These are phyloP conservation scores for Amylocystis lapponica DNA, from an alignment of 768 basidiomycete genomes.

Conservation along the genomic window DNA sequence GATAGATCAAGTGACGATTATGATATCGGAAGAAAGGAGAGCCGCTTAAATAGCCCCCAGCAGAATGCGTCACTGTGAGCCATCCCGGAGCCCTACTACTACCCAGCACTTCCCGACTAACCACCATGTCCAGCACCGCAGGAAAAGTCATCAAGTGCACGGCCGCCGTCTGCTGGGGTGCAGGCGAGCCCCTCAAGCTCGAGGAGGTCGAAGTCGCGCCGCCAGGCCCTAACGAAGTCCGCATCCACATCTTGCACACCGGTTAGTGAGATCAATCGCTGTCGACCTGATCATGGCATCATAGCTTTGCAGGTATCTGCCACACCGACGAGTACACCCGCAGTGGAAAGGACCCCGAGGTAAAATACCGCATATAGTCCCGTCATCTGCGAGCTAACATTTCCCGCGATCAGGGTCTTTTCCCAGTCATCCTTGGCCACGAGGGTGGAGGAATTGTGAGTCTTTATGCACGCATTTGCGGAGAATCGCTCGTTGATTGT, in stretches of 20 bases:
- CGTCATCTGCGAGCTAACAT: constrained; percentile 6
- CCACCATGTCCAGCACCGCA: constrained; percentile 62
- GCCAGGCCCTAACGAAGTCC: constrained; percentile 84
- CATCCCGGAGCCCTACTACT: neutral
- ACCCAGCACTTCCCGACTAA: constrained; percentile 17
- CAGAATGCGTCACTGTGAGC: constrained; percentile 8
- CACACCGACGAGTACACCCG: constrained; percentile 98
- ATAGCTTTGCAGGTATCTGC: constrained; percentile 63
- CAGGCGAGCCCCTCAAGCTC: constrained; percentile 77
- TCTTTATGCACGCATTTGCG: constrained; percentile 9
- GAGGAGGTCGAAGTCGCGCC: constrained; percentile 95
- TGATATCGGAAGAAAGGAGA: constrained; percentile 9
- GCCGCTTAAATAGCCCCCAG: constrained; percentile 9
- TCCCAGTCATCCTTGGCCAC: constrained; percentile 92
- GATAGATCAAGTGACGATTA: constrained; percentile 18
- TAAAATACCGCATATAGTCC: constrained; percentile 23
- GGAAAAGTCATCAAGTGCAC: constrained; percentile 83
- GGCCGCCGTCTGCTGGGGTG: constrained; percentile 94
- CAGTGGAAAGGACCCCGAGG: constrained; percentile 94
- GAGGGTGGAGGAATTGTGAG: constrained; percentile 89
- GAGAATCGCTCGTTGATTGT: constrained; percentile 4
- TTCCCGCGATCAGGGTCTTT: constrained; percentile 55
- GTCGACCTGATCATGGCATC: no score
- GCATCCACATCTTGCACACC: constrained; percentile 88
- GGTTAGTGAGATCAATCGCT: no score